Base-by-base conservation (phyloP, 768 basidiomycete genomes). In the Tulasnella sp. region DNA sequence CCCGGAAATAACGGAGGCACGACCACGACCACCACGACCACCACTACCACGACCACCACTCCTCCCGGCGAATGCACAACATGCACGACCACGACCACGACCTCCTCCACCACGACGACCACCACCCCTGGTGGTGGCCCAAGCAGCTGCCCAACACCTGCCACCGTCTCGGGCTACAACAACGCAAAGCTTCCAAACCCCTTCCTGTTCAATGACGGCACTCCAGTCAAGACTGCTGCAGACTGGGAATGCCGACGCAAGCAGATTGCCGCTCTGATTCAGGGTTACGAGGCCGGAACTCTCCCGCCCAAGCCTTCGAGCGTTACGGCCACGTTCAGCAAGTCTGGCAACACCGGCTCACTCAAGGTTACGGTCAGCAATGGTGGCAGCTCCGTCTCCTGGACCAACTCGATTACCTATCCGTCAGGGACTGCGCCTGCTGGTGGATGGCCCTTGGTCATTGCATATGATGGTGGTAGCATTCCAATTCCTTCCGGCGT, bases 221-320 rank as follows among this genome's bases (percentile, higher is more conserved):
- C 85, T 7, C 84, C 85, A 31, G 87, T 88, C 21, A 81, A 84
- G 24, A 88, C 88, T 72, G 85, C 86, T 68, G 87, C 83, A 6
- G 87, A 90, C 79, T 91, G 88, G 87, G 84, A 84, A 7, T 91
- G 90, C 82, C 87, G 89, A 36, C 86, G 87, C 27, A 84, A 85
- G 9, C 88, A 91, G 83, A 87, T 90, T 81, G 84, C 82, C 75
- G 84, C 88, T 39, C 85, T 90, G 34, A 84, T 91, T 82, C 88
- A 90, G 82, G 85, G 85, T 27, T 88, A 89, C 82, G 90, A 91
- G 83, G 85, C 88, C 8, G 90, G 90, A 12, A 86, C 86, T 0
- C 84, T 90, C 27, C 89, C 90, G 0, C 85, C 85, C 19, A 86
- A 86, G 82, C 90, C 90, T 0, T 81, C 85, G n/a, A 84, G 85